A percentile compares a stretch with the other conserved stretches of the same genome.
Conservation (phyloP, 345 rosid genomes). For the Nephelium lappaceum region DNA sequence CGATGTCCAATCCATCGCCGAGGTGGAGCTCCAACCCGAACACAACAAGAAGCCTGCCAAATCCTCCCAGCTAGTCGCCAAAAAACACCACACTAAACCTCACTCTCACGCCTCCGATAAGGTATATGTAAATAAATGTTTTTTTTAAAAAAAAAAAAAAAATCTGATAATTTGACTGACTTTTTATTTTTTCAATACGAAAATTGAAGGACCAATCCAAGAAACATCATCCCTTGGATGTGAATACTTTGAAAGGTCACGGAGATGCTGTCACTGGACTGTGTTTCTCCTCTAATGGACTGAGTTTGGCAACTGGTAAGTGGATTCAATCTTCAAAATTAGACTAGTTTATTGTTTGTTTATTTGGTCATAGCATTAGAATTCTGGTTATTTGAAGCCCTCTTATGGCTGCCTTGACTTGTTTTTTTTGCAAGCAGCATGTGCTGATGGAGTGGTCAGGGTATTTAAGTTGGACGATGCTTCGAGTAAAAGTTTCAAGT, state of each 20-base stretch:
- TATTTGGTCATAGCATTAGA: background rate
- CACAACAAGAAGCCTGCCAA: conserved; percentile 60
- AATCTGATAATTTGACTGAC: background rate
- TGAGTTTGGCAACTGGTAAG: conserved; percentile 78
- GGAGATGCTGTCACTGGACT: conserved; percentile 82
- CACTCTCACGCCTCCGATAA: conserved; percentile 72
- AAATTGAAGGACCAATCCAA: conserved; percentile 64
- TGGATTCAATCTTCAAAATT: background rate
- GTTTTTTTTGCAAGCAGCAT: conserved; percentile 53
- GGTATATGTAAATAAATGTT: conserved; percentile 29
- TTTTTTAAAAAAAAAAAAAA: too few relatives aligned
- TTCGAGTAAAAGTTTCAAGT: conserved; percentile 96
- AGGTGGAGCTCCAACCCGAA: conserved; percentile 59
- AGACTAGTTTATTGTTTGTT: background rate
- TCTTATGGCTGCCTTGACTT: background rate
- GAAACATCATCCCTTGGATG: conserved; percentile 85
- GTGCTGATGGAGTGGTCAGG: conserved; percentile 87
- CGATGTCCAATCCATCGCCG: conserved; percentile 70
- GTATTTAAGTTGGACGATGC: conserved; percentile 92
- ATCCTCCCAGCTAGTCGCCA: conserved; percentile 44
- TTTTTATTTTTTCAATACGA: background rate
- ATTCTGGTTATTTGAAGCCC: background rate
- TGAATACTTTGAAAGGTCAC: conserved; percentile 97
- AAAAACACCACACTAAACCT: conserved; percentile 63
- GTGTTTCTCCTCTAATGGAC: conserved; percentile 79